phyloP scores from a whole-genome alignment of 306 rosid species.

The Prunus armeniaca region DNA sequence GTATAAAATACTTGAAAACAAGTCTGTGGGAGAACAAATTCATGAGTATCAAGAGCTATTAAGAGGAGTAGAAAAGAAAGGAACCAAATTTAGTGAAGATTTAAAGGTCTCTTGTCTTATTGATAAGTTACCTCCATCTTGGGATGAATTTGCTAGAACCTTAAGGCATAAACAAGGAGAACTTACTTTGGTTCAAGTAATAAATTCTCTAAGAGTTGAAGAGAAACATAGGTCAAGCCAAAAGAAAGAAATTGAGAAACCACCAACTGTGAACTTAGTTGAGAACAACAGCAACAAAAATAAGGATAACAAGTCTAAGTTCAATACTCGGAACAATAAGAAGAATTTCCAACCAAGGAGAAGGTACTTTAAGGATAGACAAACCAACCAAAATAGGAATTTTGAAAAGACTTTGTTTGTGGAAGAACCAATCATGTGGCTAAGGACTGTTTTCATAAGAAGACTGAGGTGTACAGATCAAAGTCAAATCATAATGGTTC shows the following conservation, averaged over 20 bases:
- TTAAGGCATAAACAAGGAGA: background rate
- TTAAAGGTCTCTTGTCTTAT: background rate
- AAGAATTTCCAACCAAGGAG: too few relatives aligned
- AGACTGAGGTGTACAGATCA: too few relatives aligned
- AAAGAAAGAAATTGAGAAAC: background rate
- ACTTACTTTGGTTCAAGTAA: background rate
- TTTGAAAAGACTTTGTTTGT: too few relatives aligned
- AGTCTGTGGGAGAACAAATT: background rate
- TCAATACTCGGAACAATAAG: too few relatives aligned
- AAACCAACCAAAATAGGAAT: too few relatives aligned
- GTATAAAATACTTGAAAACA: background rate
- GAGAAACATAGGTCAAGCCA: background rate
- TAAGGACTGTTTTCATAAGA: too few relatives aligned
- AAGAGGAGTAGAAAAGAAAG: background rate
- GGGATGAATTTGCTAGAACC: background rate
- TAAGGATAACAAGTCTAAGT: background rate
- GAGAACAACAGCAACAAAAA: too few relatives aligned
- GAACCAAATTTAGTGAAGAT: too few relatives aligned
- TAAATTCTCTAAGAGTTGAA: background rate
- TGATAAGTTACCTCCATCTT: background rate
- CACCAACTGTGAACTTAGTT: too few relatives aligned
- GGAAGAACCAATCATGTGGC: too few relatives aligned
- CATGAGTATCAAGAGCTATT: background rate
- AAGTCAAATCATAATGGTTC: too few relatives aligned
- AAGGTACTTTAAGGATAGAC: too few relatives aligned